Base-by-base conservation (phyloP, 2,329 filamentous ascomycete species). In the Aspergillus neoniger region DNA sequence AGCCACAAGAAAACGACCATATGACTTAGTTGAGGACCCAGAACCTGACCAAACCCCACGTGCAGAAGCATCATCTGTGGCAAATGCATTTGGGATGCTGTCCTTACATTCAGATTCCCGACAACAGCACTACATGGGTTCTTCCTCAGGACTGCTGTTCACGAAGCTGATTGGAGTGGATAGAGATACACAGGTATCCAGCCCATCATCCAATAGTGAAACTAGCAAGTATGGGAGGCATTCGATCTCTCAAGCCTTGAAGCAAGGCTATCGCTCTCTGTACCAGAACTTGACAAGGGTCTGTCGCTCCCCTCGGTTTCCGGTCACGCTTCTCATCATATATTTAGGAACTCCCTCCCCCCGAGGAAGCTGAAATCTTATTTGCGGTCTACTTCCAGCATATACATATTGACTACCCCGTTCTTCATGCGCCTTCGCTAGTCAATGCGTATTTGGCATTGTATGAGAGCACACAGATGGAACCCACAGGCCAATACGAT, bases 61-160 rank as follows among this genome's bases (percentile, higher is more conserved):
- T n/a, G 64, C 58, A 7, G 65, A 70, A 52, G 70, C 69, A 15
- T 67, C 69, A 1, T 70, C 74, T 0, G 72, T 77, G 15, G 72
- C 76, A 0, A 67, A 75, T 19, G 72, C 76, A 25, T 60, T 78
- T 0, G 76, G 75, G 0, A 72, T 77, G 66, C 63, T 78, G 8
- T 75, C 76, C 2, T 67, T 78, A 10, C 75, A 77, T 50, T 74
- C 75, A 0, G 75, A 79, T 54, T 73, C 73, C 1, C 66, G 69
- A n/a, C 75, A 77, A 32, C 69, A 69, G 41, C 75, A 77, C 48
- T 77, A 77, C 55, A 67, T 77, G 3, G 75, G 75, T 4, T 76
- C 76, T 1, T 77, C 74, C 1, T 77, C 75, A 2, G 76, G 76
- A 0, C 66, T 74, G 0, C 62, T 78, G 0, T 77, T 78, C 58